These are phyloP conservation scores for Cercophora sp. DNA, from an alignment of 495 filamentous ascomycete genomes.

Conservation along the genomic window DNA sequence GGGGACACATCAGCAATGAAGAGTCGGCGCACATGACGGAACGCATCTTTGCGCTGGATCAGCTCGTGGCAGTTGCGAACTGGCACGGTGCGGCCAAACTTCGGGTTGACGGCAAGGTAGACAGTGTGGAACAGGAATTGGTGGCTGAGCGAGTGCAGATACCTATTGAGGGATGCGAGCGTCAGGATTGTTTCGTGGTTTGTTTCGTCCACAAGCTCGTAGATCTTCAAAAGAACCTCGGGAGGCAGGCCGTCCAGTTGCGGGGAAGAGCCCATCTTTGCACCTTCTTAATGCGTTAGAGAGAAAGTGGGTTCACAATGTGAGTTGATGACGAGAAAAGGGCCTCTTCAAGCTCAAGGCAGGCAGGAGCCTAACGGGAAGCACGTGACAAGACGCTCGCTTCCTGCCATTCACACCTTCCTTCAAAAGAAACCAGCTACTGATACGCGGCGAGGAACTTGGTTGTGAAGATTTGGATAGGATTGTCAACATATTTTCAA, in stretches of 20 bases:
- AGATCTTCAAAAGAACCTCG: neutral
- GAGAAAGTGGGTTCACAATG: too few species aligned
- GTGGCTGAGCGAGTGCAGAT: neutral
- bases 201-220: neutral
- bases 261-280: neutral
- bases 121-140: neutral
- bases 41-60: neutral
- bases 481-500: too few species aligned
- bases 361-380: too few species aligned
- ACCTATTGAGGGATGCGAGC: neutral
- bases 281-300: too few species aligned
- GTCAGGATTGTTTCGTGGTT: neutral
- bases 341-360: too few species aligned
- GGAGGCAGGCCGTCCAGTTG: neutral
- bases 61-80: neutral
- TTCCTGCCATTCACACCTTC: too few species aligned
- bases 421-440: too few species aligned
- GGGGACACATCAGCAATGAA: neutral
- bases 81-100: neutral
- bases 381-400: too few species aligned
- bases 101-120: neutral
- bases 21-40: neutral
- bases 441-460: too few species aligned
- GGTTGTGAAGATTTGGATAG: too few species aligned
- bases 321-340: too few species aligned